Evolutionary conservation across 371 early-diverging fungal species (phyloP).

Genomic region (Lichtheimia ramosa): DNA sequence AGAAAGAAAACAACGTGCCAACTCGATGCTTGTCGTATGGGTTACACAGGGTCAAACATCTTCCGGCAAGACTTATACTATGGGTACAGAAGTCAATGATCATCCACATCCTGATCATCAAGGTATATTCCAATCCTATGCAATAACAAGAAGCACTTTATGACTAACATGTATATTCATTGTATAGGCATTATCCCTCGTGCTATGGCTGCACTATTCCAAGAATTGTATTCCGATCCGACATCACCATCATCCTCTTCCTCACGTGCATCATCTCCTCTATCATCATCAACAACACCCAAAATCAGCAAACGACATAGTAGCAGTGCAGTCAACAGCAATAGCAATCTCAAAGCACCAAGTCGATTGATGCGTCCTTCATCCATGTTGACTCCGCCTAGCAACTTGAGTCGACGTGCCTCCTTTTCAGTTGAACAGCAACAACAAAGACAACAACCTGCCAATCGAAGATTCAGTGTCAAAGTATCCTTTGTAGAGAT

Average conservation of each 20-base stretch:
- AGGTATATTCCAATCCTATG: slow-evolving; percentile 20
- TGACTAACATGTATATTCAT: neutral
- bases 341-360: neutral
- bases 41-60: slow-evolving; percentile 79
- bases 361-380: slow-evolving; percentile 14
- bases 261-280: neutral
- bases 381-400: slow-evolving; percentile 12
- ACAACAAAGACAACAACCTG: neutral
- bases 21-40: neutral
- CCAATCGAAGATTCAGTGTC: slow-evolving; percentile 40
- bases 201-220: slow-evolving; percentile 79
- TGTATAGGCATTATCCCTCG: slow-evolving; percentile 85
- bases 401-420: neutral
- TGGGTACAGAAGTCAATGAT: slow-evolving; percentile 86
- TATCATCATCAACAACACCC: neutral
- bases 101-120: slow-evolving; percentile 50
- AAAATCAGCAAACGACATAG: slow-evolving; percentile 1
- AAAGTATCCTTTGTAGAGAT: slow-evolving; percentile 87
- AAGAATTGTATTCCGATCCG: slow-evolving; percentile 19
- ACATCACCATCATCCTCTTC: neutral
- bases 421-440: neutral
- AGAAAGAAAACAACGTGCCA: neutral
- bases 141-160: neutral
- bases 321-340: slow-evolving; percentile 2
- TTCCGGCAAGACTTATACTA: slow-evolving; percentile 98